A percentile compares a stretch with the other conserved stretches of the same genome.
phyloP scores from a whole-genome alignment of 805 yeast species.

The Yamadazyma insecticola region DNA sequence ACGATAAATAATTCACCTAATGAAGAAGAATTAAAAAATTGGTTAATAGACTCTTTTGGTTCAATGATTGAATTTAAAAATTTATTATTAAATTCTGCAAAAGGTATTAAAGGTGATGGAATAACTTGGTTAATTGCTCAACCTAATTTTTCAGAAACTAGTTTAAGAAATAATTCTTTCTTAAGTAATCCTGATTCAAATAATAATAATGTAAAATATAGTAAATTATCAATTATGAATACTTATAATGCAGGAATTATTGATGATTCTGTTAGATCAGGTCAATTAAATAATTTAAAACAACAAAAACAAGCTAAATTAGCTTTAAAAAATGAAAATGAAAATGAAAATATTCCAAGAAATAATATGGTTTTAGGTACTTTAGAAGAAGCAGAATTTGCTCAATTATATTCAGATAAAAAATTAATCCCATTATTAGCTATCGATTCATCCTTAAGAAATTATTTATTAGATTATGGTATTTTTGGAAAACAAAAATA shows the following conservation, averaged over 20 bases:
- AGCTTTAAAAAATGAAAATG: conserved; percentile 19
- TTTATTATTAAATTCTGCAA: conserved; percentile 63
- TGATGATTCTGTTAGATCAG: conserved; percentile 52
- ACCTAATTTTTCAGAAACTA: conserved; percentile 27
- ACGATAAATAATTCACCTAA: conserved; percentile 28
- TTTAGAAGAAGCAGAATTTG: conserved; percentile 38
- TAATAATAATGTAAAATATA: conserved; percentile 15
- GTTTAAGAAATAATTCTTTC: conserved; percentile 15
- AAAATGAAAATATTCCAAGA: conserved; percentile 2
- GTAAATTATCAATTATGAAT: conserved; percentile 62
- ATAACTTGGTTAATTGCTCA: conserved; percentile 83
- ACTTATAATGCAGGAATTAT: conserved; percentile 92
- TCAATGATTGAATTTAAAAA: conserved; percentile 71
- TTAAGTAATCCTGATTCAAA: conserved; percentile 3
- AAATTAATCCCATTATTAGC: conserved; percentile 59
- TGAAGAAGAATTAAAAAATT: conserved; percentile 33
- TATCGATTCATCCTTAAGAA: conserved; percentile 67
- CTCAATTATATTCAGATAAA: conserved; percentile 29
- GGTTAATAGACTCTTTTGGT: conserved; percentile 66
- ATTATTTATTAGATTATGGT: conserved; percentile 71
- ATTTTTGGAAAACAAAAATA: conserved; percentile 49
- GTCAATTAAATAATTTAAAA: conserved; percentile 43
- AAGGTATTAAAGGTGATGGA: conserved; percentile 82
- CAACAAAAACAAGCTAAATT: conserved; percentile 28
- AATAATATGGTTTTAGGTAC: conserved; percentile 25